Evolutionary conservation across 495 filamentous ascomycete species (phyloP).

Genomic region (Diplogelasinospora grovesii): DNA sequence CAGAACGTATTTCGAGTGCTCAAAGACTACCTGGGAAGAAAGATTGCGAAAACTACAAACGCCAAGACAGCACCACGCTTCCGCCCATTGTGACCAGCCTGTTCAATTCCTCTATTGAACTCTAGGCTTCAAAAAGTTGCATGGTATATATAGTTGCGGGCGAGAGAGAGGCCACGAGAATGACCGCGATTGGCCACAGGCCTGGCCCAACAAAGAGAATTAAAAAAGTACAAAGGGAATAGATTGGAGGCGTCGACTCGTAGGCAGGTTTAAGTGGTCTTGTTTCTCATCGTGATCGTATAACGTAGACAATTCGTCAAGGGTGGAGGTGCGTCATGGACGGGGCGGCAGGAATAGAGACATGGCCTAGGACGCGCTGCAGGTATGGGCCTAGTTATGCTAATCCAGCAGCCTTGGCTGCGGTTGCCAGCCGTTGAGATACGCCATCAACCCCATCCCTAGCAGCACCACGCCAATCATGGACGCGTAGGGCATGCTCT

Average conservation of each 20-base stretch:
- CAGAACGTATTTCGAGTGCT: too few species aligned
- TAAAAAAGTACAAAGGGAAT: conserved; percentile 2
- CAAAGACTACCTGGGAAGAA: too few species aligned
- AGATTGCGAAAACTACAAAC: too few species aligned
- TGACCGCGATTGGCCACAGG: neutral
- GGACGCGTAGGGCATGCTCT: conserved; percentile 74
- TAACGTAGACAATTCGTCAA: neutral
- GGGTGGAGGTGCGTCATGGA: neutral
- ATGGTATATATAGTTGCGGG: conserved; percentile 5
- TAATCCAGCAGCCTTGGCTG: conserved; percentile 24
- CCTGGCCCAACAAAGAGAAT: neutral
- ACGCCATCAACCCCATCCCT: conserved; percentile 89
- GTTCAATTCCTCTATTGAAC: neutral
- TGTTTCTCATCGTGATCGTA: conserved; percentile 3
- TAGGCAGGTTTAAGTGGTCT: neutral
- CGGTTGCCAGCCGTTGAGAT: conserved; percentile 78
- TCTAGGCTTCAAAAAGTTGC: neutral
- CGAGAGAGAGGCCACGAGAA: neutral
- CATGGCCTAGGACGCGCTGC: neutral
- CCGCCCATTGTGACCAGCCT: neutral
- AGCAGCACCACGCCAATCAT: conserved; percentile 85
- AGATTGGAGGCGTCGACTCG: neutral
- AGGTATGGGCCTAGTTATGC: neutral
- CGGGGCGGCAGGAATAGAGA: neutral
- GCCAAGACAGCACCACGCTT: neutral